These are phyloP conservation scores for Pythium aquatile DNA, from an alignment of 352 stramenopile species.

Conservation along the genomic window DNA sequence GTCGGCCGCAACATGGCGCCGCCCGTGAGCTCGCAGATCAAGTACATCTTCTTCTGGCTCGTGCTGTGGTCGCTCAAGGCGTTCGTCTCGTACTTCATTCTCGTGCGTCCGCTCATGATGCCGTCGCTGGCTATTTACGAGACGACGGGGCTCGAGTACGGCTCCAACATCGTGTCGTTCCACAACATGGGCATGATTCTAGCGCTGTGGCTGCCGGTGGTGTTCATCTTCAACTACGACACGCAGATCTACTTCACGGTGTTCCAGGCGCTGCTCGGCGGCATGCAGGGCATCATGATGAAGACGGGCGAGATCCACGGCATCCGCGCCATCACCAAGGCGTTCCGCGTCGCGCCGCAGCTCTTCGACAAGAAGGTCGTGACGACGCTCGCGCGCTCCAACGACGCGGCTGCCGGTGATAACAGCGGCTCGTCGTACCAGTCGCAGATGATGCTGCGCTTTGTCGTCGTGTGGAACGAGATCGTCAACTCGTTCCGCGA, in stretches of 20 bases:
- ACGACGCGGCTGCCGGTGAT: slow-evolving; percentile 21
- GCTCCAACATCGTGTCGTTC: slow-evolving; percentile 38
- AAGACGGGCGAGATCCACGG: slow-evolving; percentile 44
- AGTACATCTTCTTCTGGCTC: slow-evolving; percentile 40
- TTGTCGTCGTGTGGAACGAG: slow-evolving; percentile 53
- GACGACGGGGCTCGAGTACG: slow-evolving; percentile 29
- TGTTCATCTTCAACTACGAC: slow-evolving; percentile 58
- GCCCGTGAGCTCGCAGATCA: slow-evolving; percentile 31
- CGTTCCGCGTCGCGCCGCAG: slow-evolving; percentile 40
- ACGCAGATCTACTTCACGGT: slow-evolving; percentile 53
- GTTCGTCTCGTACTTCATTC: slow-evolving; percentile 40
- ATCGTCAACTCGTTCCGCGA: slow-evolving; percentile 54
- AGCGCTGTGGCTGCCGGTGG: slow-evolving; percentile 39
- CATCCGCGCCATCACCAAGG: slow-evolving; percentile 38
- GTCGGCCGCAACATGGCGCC: slow-evolving; percentile 41
- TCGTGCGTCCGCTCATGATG: slow-evolving; percentile 40
- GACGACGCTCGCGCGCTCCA: slow-evolving; percentile 38
- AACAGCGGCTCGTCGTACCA: slow-evolving; percentile 26
- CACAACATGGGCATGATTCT: slow-evolving; percentile 50
- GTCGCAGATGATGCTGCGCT: slow-evolving; percentile 52
- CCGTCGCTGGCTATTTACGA: slow-evolving; percentile 39
- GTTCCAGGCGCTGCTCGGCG: slow-evolving; percentile 35
- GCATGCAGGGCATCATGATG: slow-evolving; percentile 37
- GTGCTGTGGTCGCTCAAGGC: slow-evolving; percentile 37
- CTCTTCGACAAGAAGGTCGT: slow-evolving; percentile 51